A percentile compares a stretch with the other conserved stretches of the same genome.
Conservation (phyloP, 441 rosid genomes). For the Codiaeum variegatum region DNA sequence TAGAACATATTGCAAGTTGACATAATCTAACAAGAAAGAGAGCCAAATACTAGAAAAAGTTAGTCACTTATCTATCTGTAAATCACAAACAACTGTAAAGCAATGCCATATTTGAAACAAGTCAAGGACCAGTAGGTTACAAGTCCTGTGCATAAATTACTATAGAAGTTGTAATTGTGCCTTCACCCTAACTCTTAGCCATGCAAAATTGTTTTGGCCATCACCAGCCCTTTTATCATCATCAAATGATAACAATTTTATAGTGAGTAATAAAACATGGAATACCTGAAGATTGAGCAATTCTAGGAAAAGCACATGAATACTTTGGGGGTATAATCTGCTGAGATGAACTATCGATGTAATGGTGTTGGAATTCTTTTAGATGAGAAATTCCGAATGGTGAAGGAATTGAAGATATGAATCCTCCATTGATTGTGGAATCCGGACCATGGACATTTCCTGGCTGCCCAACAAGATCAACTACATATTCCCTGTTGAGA, state of each 20-base stretch:
- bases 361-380: slow-evolving; percentile 42
- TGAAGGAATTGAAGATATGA: slow-evolving; percentile 53
- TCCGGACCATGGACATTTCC: slow-evolving; percentile 87
- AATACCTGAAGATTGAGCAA: slow-evolving; percentile 44
- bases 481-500: slow-evolving; percentile 85
- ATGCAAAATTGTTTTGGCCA: slow-evolving; percentile 6
- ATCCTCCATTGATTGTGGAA: slow-evolving; percentile 78
- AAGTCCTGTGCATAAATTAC: not conserved
- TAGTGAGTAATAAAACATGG: slow-evolving; percentile 3
- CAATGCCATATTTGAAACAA: not conserved
- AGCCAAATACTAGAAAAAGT: not conserved
- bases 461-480: slow-evolving; percentile 89
- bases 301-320: slow-evolving; percentile 32
- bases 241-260: not conserved
- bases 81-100: not conserved
- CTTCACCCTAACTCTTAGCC: not conserved
- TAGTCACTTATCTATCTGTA: not conserved
- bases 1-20: not conserved
- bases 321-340: slow-evolving; percentile 31
- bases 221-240: slow-evolving; percentile 4
- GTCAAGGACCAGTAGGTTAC: not conserved
- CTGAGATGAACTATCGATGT: slow-evolving; percentile 33
- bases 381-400: slow-evolving; percentile 59
- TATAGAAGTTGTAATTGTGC: not conserved
- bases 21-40: not conserved